Evolutionary conservation across 176 grass and related monocot genomes (phyloP).

Genomic region (Lolium multiflorum): DNA sequence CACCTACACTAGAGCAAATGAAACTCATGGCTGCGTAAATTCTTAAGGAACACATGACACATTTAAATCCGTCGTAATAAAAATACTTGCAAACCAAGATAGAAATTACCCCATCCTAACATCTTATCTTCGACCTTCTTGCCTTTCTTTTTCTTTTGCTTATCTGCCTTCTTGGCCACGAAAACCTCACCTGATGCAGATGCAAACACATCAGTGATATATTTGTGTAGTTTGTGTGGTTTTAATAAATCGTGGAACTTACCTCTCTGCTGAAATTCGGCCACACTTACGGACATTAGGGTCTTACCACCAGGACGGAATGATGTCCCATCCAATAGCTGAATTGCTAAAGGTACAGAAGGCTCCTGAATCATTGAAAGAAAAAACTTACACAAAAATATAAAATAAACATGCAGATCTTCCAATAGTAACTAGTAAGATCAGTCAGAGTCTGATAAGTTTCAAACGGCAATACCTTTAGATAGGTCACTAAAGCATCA

Average conservation of each 20-base stretch:
- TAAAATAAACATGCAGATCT: slow-evolving; percentile 16
- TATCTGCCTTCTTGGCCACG: slow-evolving; percentile 81
- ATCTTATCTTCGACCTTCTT: slow-evolving; percentile 92
- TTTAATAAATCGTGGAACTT: slow-evolving; percentile 24
- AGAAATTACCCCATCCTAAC: slow-evolving; percentile 92
- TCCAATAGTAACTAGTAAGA: slow-evolving; percentile 4
- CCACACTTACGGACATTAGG: slow-evolving; percentile 76
- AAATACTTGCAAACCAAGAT: slow-evolving; percentile 10
- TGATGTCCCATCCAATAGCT: slow-evolving; percentile 85
- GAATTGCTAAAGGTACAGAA: slow-evolving; percentile 83
- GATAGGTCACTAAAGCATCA: slow-evolving; percentile 88
- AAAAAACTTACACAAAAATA: slow-evolving; percentile 26
- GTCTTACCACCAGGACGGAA: slow-evolving; percentile 82
- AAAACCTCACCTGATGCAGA: slow-evolving; percentile 78
- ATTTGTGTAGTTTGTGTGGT: slow-evolving; percentile 28
- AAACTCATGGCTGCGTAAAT: slow-evolving; percentile 2
- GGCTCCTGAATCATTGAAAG: slow-evolving; percentile 66
- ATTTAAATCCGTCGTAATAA: slow-evolving; percentile 30
- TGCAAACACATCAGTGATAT: slow-evolving; percentile 14
- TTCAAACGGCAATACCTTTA: slow-evolving; percentile 62
- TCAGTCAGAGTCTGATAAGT: slow-evolving; percentile 9
- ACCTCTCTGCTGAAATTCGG: slow-evolving; percentile 96
- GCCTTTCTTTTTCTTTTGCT: slow-evolving; percentile 88
- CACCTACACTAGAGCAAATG: background rate
- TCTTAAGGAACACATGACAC: slow-evolving; percentile 1